Conservation (phyloP, 768 basidiomycete genomes). For the Lanmaoa pseudosensibilis region DNA sequence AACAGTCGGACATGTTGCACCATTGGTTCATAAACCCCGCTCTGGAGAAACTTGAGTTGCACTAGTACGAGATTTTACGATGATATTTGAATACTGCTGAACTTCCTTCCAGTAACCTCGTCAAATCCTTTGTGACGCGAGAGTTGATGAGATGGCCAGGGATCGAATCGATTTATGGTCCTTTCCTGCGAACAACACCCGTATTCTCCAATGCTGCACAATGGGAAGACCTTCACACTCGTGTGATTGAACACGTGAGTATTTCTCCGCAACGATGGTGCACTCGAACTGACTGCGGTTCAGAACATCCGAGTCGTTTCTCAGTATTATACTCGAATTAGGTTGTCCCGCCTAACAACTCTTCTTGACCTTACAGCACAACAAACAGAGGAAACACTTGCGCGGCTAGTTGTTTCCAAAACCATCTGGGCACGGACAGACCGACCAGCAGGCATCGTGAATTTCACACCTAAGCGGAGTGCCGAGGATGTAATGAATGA, state of each 20-base stretch:
- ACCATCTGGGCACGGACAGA: conserved; percentile 94
- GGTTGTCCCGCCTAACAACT: conserved; percentile 74
- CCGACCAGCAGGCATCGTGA: conserved; percentile 85
- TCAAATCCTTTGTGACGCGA: conserved; percentile 90
- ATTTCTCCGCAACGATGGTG: conserved; percentile 10
- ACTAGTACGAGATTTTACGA: conserved; percentile 59
- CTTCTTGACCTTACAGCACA: conserved; percentile 82
- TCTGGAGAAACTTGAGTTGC: conserved; percentile 75
- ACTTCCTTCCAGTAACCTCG: conserved; percentile 65
- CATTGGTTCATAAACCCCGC: conserved; percentile 80
- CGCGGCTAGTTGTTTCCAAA: conserved; percentile 86
- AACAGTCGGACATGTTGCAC: conserved; percentile 96
- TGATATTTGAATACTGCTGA: conserved; percentile 2
- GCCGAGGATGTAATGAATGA: conserved; percentile 96
- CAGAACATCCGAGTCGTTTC: conserved; percentile 96
- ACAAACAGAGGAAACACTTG: conserved; percentile 86
- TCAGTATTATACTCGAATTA: conserved; percentile 93
- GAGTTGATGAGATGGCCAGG: conserved; percentile 98
- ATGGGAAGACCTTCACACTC: conserved; percentile 94
- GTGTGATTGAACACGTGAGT: conserved; percentile 94
- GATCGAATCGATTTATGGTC: conserved; percentile 85
- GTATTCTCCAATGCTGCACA: conserved; percentile 79
- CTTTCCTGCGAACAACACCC: conserved; percentile 72
- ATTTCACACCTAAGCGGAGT: conserved; percentile 77
- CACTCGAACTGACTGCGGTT: background rate